Evolutionary conservation across 2,329 filamentous ascomycete genomes (phyloP).

Genomic region (Pseudogymnoascus sp.): DNA sequence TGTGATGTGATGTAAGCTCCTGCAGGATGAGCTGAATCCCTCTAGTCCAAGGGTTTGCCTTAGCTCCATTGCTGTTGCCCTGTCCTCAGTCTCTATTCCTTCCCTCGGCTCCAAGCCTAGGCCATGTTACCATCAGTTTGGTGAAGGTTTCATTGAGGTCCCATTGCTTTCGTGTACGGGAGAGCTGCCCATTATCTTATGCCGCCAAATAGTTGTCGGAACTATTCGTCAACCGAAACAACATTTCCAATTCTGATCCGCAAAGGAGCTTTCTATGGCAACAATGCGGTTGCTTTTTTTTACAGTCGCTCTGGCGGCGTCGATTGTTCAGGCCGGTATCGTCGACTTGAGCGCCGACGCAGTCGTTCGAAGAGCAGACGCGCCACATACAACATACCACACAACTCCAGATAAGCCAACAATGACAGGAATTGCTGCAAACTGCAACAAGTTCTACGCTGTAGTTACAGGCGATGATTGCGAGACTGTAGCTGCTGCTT

Average conservation of each 20-base stretch:
- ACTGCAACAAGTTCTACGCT: constrained; percentile 13
- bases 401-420: constrained; percentile 13
- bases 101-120: neutral
- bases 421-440: constrained; percentile 15
- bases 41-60: neutral
- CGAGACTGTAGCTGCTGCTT: constrained; percentile 11
- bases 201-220: neutral
- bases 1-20: neutral
- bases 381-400: constrained; percentile 3
- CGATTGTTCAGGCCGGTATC: neutral
- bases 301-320: neutral
- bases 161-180: neutral
- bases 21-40: neutral
- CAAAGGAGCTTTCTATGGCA: neutral
- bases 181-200: neutral
- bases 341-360: neutral
- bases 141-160: neutral
- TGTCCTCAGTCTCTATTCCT: neutral
- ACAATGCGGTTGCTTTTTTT: neutral
- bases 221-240: neutral
- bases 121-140: neutral
- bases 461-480: constrained; percentile 19
- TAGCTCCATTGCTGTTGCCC: neutral
- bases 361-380: neutral
- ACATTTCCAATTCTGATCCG: neutral